These are phyloP conservation scores for Galerina marginata DNA, from an alignment of 768 basidiomycete species.

Conservation along the genomic window DNA sequence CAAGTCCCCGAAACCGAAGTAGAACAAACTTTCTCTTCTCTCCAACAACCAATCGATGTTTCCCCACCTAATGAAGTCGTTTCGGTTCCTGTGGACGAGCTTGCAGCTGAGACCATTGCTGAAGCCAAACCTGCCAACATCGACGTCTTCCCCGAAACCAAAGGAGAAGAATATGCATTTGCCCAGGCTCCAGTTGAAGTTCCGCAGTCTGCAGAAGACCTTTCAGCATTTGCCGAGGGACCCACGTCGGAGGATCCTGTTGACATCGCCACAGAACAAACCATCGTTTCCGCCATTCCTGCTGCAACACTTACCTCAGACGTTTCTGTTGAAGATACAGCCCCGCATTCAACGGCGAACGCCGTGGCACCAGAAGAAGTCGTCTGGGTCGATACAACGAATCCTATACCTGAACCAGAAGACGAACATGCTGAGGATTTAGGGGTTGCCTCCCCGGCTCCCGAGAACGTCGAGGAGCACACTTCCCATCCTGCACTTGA, in stretches of 20 bases:
- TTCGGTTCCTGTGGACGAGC: conserved; percentile 3
- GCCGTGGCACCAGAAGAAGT: too few species aligned
- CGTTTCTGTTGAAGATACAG: background rate
- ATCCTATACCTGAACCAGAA: too few species aligned
- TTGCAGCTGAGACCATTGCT: background rate
- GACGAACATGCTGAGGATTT: too few species aligned
- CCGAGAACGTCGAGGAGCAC: too few species aligned
- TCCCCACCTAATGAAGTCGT: background rate
- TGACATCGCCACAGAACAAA: background rate
- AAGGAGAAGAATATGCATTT: too few species aligned
- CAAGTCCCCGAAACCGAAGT: background rate
- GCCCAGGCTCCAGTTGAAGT: too few species aligned
- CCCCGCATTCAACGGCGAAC: too few species aligned
- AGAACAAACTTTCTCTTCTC: background rate
- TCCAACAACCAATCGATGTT: conserved; percentile 1
- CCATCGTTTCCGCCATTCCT: background rate
- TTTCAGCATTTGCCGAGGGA: background rate
- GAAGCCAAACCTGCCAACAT: background rate
- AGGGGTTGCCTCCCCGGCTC: too few species aligned
- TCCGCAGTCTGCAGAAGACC: too few species aligned
- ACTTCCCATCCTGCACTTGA: too few species aligned
- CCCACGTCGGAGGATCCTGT: background rate
- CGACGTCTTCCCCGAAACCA: too few species aligned
- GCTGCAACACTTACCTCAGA: background rate
- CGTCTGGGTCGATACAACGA: too few species aligned